Evolutionary conservation across 805 yeast genomes (phyloP), one percentile per base, ranked within the genome.

Genomic region (Pichia heedii): DNA sequence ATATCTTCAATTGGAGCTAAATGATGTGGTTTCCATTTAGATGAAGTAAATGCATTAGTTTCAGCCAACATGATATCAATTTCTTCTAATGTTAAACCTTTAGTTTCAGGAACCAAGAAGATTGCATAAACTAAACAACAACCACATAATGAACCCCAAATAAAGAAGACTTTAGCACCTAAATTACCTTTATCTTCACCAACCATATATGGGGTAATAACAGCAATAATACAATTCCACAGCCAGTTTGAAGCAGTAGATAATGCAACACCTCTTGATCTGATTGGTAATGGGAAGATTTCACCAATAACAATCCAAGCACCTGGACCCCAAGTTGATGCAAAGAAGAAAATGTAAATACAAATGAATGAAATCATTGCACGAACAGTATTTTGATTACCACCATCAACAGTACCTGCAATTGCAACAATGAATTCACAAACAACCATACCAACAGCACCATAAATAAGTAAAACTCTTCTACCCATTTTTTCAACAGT

Each of bases 251-350:
- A 76, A 29, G 89, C 84, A 18, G 84, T 80, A 13, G 84, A 73
- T 41, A 83, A 60, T 24, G 84, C 77, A 45, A 81, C 76, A 45
- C 84, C 84, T 59, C 79, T 79, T 43, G 84, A 84, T 60, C 94
- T 76, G 49, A 80, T 76, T 60, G 81, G 76, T 42, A 84, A 74
- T 49, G 89, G 85, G 71, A 74, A 84, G 39, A 74, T 64, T 54
- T 76, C 82, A 54, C 79, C 77, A 54, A 67, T 62, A 43, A 75
- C 61, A 39, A 76, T 84, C 89, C 90, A 84, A 33, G 76, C 78
- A 48, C 75, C 77, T 33, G 93, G 88, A 60, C 90, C 90, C 90
- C 93, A 85, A 21, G 90, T 75, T 4, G 85, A 71, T 9, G 93
- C 94, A 66, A 83, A 82, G 60, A 80, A 79, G 43, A 81, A 78